A percentile compares a stretch with the other conserved stretches of the same genome.
Evolutionary conservation across 2,329 filamentous ascomycete species (phyloP).

Genomic region (Talaromyces funiculosus): DNA sequence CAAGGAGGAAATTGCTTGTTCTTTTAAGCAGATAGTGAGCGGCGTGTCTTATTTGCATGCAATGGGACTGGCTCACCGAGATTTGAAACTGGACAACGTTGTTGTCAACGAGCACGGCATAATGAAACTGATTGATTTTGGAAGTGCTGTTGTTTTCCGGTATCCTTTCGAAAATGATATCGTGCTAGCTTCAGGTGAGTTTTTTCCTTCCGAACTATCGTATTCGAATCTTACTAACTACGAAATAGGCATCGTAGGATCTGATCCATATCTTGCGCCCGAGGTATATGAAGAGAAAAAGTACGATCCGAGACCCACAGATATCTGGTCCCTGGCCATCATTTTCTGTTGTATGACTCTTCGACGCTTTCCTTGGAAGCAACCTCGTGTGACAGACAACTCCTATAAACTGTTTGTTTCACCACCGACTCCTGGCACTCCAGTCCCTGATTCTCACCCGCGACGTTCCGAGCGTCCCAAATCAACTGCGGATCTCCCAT

Average conservation of each 20-base stretch:
- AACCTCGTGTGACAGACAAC: slow-evolving; percentile 84
- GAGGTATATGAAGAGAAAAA: slow-evolving; percentile 92
- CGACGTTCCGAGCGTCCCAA: slow-evolving; percentile 28
- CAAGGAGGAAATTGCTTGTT: slow-evolving; percentile 82
- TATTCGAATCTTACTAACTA: not conserved
- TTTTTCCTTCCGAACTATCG: not conserved
- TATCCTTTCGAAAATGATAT: slow-evolving; percentile 94
- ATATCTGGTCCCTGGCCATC: slow-evolving; percentile 97
- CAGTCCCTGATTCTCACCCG: slow-evolving; percentile 37
- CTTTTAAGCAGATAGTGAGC: slow-evolving; percentile 88
- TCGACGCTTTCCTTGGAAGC: slow-evolving; percentile 93
- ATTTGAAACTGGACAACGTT: slow-evolving; percentile 95
- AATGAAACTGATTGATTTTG: slow-evolving; percentile 99
- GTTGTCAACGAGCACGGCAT: slow-evolving; percentile 94
- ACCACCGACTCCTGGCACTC: slow-evolving; percentile 66
- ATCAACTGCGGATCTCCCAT: slow-evolving; percentile 32
- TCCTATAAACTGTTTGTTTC: slow-evolving; percentile 91
- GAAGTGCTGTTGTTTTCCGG: slow-evolving; percentile 91
- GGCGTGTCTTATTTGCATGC: slow-evolving; percentile 92
- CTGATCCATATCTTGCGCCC: slow-evolving; percentile 92
- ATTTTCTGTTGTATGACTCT: slow-evolving; percentile 99
- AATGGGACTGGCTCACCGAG: slow-evolving; percentile 89
- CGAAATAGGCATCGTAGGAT: slow-evolving; percentile 64
- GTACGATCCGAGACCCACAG: slow-evolving; percentile 88
- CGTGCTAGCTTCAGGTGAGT: slow-evolving; percentile 71